A percentile compares a stretch with the other conserved stretches of the same genome.
These are phyloP conservation scores for Paradendryphiella salina DNA, from an alignment of 2,329 filamentous ascomycete genomes.

Conservation along the genomic window DNA sequence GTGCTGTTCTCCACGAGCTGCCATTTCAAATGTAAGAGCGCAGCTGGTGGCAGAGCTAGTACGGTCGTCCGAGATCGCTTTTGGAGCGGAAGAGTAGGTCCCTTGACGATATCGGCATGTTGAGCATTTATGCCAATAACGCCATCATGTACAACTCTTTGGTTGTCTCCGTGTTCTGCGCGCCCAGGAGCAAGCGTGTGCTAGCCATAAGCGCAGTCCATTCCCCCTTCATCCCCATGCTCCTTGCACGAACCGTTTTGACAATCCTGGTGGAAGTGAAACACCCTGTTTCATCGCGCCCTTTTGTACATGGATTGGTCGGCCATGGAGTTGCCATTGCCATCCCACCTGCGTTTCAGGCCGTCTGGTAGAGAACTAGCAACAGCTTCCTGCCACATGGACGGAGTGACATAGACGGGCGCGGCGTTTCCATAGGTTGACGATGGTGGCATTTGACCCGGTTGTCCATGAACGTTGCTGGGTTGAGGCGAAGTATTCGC, in stretches of 20 bases:
- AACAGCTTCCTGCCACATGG: constrained; percentile 57
- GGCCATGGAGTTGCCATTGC: constrained; percentile 46
- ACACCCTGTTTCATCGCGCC: constrained; percentile 34
- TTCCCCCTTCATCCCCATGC: background rate
- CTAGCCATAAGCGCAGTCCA: constrained; percentile 1
- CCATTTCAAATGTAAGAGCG: background rate
- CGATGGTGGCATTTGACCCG: constrained; percentile 40
- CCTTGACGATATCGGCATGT: background rate
- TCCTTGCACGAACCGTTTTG: background rate
- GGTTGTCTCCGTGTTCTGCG: background rate
- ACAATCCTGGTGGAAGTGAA: background rate
- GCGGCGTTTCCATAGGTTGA: constrained; percentile 40
- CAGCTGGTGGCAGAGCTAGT: background rate
- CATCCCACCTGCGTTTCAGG: constrained; percentile 53
- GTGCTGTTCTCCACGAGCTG: background rate
- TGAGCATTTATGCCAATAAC: background rate
- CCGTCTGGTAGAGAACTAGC: constrained; percentile 48
- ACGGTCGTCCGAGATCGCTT: background rate
- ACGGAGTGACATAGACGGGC: constrained; percentile 51
- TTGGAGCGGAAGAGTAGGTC: background rate
- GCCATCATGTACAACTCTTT: background rate
- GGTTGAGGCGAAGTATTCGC: constrained; percentile 44
- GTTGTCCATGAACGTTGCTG: constrained; percentile 33
- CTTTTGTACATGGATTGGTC: constrained; percentile 48
- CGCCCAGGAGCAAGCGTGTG: background rate